A percentile compares a stretch with the other conserved stretches of the same genome.
Conservation (phyloP, 495 filamentous ascomycete genomes). For the Penicillium goetzii region DNA sequence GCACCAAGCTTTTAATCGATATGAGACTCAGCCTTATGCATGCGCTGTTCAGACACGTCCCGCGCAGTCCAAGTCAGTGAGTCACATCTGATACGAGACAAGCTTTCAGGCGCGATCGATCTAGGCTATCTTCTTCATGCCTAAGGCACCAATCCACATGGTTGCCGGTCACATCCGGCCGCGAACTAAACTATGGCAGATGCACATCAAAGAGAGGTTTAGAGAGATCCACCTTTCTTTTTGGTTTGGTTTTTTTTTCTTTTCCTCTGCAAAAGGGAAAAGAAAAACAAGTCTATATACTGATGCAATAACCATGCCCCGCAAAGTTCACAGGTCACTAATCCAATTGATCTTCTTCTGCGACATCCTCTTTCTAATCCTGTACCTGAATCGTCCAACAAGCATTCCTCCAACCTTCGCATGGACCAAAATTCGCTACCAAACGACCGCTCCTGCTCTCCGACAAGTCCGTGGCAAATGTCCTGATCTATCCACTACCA, state of each 20-base stretch:
- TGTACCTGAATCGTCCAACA: slow-evolving; percentile 41
- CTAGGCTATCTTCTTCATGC: not conserved
- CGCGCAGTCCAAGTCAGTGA: slow-evolving; percentile 7
- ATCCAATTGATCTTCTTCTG: slow-evolving; percentile 38
- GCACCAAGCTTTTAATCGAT: not conserved
- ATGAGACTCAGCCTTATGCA: not conserved
- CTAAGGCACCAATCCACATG: slow-evolving; percentile 5
- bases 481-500: slow-evolving; percentile 34
- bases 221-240: not conserved
- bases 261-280: not conserved
- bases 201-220: not conserved
- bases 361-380: slow-evolving; percentile 34
- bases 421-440: slow-evolving; percentile 46
- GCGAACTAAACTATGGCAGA: not conserved
- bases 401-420: slow-evolving; percentile 26
- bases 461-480: slow-evolving; percentile 39
- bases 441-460: slow-evolving; percentile 31
- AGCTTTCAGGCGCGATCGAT: slow-evolving; percentile 1
- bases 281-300: not conserved
- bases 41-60: not conserved
- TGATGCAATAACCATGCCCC: slow-evolving; percentile 25
- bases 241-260: not conserved
- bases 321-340: slow-evolving; percentile 29
- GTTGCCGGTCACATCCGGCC: not conserved
- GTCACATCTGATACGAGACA: slow-evolving; percentile 6